Base-by-base conservation (phyloP, 1,284 basidiomycete species). In the Omphalotus olearius region DNA sequence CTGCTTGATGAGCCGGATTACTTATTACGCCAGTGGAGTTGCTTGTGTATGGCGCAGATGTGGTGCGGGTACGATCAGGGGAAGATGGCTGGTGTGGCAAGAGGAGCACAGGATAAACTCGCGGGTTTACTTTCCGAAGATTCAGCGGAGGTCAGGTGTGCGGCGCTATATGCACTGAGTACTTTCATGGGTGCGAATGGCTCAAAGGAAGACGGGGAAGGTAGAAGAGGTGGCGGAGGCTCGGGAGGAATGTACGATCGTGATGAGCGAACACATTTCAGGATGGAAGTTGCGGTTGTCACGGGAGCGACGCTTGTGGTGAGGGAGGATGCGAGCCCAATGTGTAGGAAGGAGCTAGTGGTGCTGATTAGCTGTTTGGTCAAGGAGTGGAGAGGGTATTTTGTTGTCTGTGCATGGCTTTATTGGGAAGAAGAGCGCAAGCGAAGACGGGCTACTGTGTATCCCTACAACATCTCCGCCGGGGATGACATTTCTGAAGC, bases 21-120 rank as follows among this genome's bases (percentile, higher is more conserved):
- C 70, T 71, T 99, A 38, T 73, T 98, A 43, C 81, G 94, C 47
- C 95, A 98, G 60, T 99, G 96, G 96, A 89, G 86, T 43, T 85
- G 93, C 1, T 73, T 99, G 40, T 98, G 94, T 64, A 91, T 99
- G 51, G 93, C 88, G 7, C 92, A 96, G 67, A 85, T 99, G 64
- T 99, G 97, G 96, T 93, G 95, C 60, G 80, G 77, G 16, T 92
- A 92, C 60, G 93, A 98, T 63, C 91, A 93, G 55, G 90, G 92
- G 54, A 97, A 94, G 67, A 83, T 89, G 6, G 80, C 88, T 56
- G 94, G 89, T 6, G 85, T 97, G 36, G 83, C 88, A 61, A 77
- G 79, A 48, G 86, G 86, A 1, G 88, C 91, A 25, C 94, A 96
- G 66, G 91, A 94, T 60, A 88, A 89, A 59, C 77, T 99, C 36